Evolutionary conservation across 2,329 filamentous ascomycete species (phyloP).

Genomic region (Aspergillus jensenii): DNA sequence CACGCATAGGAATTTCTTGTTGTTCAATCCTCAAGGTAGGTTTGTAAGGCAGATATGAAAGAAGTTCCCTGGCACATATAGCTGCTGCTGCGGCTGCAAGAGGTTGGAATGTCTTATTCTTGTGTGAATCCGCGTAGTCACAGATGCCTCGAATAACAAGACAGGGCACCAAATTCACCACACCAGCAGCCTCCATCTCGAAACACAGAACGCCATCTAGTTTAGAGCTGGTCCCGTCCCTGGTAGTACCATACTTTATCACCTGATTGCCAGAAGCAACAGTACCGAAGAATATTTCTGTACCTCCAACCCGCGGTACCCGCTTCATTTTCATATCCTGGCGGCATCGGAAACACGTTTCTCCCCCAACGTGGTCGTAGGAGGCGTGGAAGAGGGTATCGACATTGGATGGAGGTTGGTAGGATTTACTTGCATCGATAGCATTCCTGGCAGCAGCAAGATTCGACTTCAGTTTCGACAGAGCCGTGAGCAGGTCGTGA

Average conservation of each 20-base stretch:
- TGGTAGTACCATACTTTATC: not conserved
- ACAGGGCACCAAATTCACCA: constrained; percentile 15
- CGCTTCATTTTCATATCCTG: not conserved
- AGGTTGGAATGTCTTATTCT: constrained; percentile 11
- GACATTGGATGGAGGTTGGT: too few species aligned
- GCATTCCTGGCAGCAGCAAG: not conserved
- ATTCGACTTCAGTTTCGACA: not conserved
- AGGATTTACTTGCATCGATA: not conserved
- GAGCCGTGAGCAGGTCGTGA: not conserved
- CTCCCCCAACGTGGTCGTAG: not conserved
- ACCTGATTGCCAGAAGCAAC: constrained; percentile 2
- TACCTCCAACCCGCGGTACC: not conserved
- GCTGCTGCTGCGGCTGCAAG: constrained; percentile 14
- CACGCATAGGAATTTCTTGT: not conserved
- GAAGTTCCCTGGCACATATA: constrained; percentile 7
- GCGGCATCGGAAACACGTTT: not conserved
- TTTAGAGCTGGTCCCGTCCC: not conserved
- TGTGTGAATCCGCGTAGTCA: constrained; percentile 21
- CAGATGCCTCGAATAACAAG: constrained; percentile 20
- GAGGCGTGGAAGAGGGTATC: not conserved
- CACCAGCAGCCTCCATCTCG: constrained; percentile 14
- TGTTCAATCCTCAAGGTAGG: not conserved
- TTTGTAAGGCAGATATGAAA: not conserved
- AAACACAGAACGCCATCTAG: constrained; percentile 4
- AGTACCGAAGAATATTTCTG: not conserved